A percentile compares a stretch with the other conserved stretches of the same genome.
phyloP scores from a whole-genome alignment of 2,329 filamentous ascomycete genomes.

The Trichoderma sp. region DNA sequence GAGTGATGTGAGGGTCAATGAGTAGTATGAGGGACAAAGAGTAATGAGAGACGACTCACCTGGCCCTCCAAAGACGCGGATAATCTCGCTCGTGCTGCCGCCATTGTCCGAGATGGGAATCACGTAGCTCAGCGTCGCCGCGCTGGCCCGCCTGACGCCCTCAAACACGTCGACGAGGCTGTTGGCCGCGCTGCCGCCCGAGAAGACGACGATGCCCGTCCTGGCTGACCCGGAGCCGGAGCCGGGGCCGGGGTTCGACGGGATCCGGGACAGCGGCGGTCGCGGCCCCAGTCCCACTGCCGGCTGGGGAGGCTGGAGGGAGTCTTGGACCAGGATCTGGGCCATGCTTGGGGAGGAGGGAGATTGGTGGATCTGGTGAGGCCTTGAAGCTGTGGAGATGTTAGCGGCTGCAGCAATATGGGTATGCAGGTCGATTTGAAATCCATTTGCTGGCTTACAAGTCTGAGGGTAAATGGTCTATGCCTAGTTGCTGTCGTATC shows the following conservation, averaged over 20 bases:
- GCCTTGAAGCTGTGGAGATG: neutral
- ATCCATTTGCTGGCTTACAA: neutral
- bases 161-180: constrained; percentile 90
- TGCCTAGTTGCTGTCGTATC: neutral
- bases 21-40: no score
- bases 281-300: constrained; percentile 7
- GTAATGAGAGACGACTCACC: constrained; percentile 50
- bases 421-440: no score
- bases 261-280: constrained; percentile 19
- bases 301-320: constrained; percentile 11
- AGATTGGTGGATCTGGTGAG: neutral
- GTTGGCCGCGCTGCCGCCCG: constrained; percentile 92
- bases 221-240: constrained; percentile 8
- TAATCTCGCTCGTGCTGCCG: constrained; percentile 89
- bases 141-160: constrained; percentile 62
- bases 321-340: constrained; percentile 15
- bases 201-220: constrained; percentile 74
- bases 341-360: neutral
- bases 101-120: constrained; percentile 97
- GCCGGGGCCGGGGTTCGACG: constrained; percentile 32
- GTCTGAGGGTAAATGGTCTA: neutral
- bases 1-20: no score
- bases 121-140: constrained; percentile 75
- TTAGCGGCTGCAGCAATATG: neutral
- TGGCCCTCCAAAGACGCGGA: constrained; percentile 91